phyloP scores from a whole-genome alignment of 352 stramenopile species.

The Phytopythium boreale region DNA sequence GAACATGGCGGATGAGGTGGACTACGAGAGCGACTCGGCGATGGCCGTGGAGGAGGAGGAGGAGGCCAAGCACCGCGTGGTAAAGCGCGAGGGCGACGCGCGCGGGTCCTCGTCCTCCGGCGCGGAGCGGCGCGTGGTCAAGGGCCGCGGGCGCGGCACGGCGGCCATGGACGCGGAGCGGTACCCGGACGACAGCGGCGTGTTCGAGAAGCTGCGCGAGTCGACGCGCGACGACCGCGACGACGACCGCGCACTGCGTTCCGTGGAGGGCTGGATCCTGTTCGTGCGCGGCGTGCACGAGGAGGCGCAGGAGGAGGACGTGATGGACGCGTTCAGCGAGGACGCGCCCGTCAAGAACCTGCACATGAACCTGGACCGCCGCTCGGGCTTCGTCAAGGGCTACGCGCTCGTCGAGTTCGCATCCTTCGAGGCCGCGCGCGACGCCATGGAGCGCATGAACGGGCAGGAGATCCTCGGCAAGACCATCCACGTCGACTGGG shows the following conservation, averaged over 20 bases:
- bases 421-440: conserved; percentile 87
- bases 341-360: conserved; percentile 95
- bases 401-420: conserved; percentile 95
- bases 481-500: conserved; percentile 92
- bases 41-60: conserved; percentile 82
- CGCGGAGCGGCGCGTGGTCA: conserved; percentile 41
- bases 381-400: conserved; percentile 95
- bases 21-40: conserved; percentile 87
- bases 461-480: conserved; percentile 89
- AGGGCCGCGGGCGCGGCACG: conserved; percentile 61
- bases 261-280: conserved; percentile 96
- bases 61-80: conserved; percentile 19
- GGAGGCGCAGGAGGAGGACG: conserved; percentile 95
- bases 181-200: conserved; percentile 65
- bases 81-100: conserved; percentile 1
- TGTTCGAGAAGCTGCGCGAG: conserved; percentile 76
- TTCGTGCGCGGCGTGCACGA: conserved; percentile 95
- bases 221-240: conserved; percentile 16
- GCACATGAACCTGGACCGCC: conserved; percentile 94
- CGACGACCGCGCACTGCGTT: conserved; percentile 63
- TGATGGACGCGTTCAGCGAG: conserved; percentile 94
- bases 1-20: conserved; percentile 78
- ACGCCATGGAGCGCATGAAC: conserved; percentile 92
- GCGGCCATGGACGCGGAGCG: conserved; percentile 73
- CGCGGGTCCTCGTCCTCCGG: neutral